Evolutionary conservation across 2,329 filamentous ascomycete genomes (phyloP), one percentile per base, ranked within the genome.

Genomic region (Fusarium vanettenii): DNA sequence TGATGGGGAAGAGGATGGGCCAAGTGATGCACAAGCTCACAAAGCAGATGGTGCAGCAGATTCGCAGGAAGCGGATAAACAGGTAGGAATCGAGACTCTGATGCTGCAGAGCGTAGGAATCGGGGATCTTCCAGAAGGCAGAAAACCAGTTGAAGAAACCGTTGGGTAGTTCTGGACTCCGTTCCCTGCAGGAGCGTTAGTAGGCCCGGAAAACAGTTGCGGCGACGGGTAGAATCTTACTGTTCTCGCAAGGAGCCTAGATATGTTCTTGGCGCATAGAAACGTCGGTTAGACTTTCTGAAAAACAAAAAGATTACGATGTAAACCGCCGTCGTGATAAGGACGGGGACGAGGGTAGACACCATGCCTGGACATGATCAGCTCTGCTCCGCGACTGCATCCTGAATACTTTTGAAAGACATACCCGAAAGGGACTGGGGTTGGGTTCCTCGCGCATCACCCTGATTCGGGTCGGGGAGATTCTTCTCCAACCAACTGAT

Each of bases 61-160:
- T 90, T 79, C 94, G 93, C 70, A 98, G 86, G 80, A 95, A 97
- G 52, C 95, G 94, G 55, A 98, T 89, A 79, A 97, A 94, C 29
- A 98, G 90, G 81, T 95, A 98, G 35, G 93, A 92, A 81, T 98
- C 96, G 73, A 98, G 89, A 4, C 94, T 95, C 81, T 95, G 93
- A 83, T 97, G 94, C 76, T 95, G 93, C 45, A 98, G 89, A 29
- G 95, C 89, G 78, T 94, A 97, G 69, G 91, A 91, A 82, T 98
- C 95, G 7, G 88, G 87, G 56, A 91, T 83, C 76, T 89, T 89
- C 84, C 89, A 89, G 82, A 93, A 91, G 11, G 88, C 85, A 45
- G 82, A 82, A 71, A 94, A 83, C 92, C 92, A 94, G 76, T 88
- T 86, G 79, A 92, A 86, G 60, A 89, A 81, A 50, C 91, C 90